Evolutionary conservation across 140 eudicot genomes (phyloP).

Genomic region (Bidens hawaiensis): DNA sequence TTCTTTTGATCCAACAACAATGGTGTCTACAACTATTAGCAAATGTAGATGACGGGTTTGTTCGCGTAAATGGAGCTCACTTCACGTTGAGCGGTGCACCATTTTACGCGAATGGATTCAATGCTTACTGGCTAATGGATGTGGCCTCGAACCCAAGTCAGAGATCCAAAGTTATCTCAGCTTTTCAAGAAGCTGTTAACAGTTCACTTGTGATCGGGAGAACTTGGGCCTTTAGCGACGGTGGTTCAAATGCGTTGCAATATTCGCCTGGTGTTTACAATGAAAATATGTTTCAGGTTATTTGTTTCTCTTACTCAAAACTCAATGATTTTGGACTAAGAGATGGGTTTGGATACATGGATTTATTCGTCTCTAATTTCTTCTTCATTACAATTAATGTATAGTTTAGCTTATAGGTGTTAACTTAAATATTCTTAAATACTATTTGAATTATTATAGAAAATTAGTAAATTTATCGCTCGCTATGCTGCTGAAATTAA

Average conservation of each 20-base stretch:
- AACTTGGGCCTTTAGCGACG: conserved; percentile 80
- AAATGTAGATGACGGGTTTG: conserved; percentile 31
- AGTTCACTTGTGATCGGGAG: conserved; percentile 50
- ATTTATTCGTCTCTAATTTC: no score
- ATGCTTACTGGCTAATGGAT: conserved; percentile 79
- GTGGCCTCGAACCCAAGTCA: conserved; percentile 46
- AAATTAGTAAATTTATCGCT: no score
- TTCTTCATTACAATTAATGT: neutral
- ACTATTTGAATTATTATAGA: no score
- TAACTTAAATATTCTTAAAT: no score
- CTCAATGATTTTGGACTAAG: no score
- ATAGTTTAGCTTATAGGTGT: no score
- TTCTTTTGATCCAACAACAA: conserved; percentile 15
- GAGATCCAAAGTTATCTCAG: conserved; percentile 38
- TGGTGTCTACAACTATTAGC: conserved; percentile 12
- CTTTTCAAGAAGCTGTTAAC: conserved; percentile 42
- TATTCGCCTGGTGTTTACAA: conserved; percentile 66
- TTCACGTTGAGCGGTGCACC: conserved; percentile 46
- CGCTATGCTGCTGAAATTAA: no score
- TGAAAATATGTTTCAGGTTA: conserved; percentile 63
- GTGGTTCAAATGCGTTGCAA: conserved; percentile 47
- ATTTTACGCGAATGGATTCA: conserved; percentile 60
- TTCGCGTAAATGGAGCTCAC: conserved; percentile 33
- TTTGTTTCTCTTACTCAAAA: neutral
- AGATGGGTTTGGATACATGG: neutral